A percentile compares a stretch with the other conserved stretches of the same genome.
phyloP scores from a whole-genome alignment of 2,329 filamentous ascomycete species.

The Arthrobotrys entomopaga region DNA sequence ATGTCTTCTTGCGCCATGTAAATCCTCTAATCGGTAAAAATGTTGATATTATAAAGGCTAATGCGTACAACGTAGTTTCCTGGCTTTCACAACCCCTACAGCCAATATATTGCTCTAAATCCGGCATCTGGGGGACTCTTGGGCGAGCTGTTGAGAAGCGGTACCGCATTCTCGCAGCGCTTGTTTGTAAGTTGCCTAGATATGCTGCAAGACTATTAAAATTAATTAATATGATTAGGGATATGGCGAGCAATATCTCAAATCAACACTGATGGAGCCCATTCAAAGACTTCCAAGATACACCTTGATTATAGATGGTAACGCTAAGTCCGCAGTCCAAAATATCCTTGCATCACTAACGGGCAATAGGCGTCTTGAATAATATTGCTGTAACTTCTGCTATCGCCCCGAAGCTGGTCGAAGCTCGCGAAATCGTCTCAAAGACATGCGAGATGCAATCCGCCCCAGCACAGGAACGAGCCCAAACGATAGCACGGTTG shows the following conservation, averaged over 20 bases:
- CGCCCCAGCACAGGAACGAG: constrained; percentile 72
- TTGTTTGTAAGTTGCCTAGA: constrained; percentile 63
- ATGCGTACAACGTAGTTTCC: constrained; percentile 71
- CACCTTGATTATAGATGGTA: constrained; percentile 88
- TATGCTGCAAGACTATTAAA: background rate
- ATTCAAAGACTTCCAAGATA: constrained; percentile 94
- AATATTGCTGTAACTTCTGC: constrained; percentile 87
- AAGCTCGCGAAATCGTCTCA: constrained; percentile 90
- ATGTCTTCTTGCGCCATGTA: constrained; percentile 57
- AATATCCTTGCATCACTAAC: background rate
- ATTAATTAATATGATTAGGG: constrained; percentile 65
- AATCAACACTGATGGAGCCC: constrained; percentile 92
- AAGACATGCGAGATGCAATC: constrained; percentile 95
- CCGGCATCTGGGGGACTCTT: constrained; percentile 47
- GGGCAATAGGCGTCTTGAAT: constrained; percentile 73
- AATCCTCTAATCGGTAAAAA: background rate
- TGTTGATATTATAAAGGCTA: background rate
- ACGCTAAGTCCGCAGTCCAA: too few species aligned
- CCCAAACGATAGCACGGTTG: constrained; percentile 77
- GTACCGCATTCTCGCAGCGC: constrained; percentile 82
- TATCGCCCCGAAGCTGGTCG: constrained; percentile 82
- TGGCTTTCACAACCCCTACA: constrained; percentile 87
- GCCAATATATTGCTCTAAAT: constrained; percentile 77
- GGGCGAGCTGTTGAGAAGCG: constrained; percentile 59
- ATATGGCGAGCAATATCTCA: constrained; percentile 87